Conservation (phyloP, 2,329 filamentous ascomycete genomes). For the Neonectria sp. region DNA sequence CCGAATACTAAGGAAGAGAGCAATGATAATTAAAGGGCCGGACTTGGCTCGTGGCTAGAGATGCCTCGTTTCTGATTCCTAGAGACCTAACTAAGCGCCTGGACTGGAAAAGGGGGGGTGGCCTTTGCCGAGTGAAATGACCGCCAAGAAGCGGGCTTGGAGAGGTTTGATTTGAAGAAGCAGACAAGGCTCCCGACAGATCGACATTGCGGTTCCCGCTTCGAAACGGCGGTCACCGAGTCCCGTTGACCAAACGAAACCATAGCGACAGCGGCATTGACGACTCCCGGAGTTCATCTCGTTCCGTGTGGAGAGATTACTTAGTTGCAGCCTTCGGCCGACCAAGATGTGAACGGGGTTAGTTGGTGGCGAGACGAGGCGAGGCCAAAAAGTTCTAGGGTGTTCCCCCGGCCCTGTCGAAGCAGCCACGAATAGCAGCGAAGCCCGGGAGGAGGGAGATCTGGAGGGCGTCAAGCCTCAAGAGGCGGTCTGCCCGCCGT, state of each 20-base stretch:
- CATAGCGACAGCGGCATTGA: constrained; percentile 12
- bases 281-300: constrained; percentile 5
- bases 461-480: constrained; percentile 6
- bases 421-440: constrained; percentile 30
- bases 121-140: constrained; percentile 30
- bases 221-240: constrained; percentile 27
- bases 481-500: constrained; percentile 11
- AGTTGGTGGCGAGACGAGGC: background rate
- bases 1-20: background rate
- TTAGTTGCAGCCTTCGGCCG: constrained; percentile 1
- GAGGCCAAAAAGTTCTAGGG: constrained; percentile 24
- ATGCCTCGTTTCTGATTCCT: constrained; percentile 11
- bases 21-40: background rate
- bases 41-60: background rate
- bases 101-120: constrained; percentile 32
- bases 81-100: constrained; percentile 33
- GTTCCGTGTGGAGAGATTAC: background rate
- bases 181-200: constrained; percentile 36
- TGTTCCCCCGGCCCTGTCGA: constrained; percentile 19
- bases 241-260: constrained; percentile 26
- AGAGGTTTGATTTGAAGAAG: constrained; percentile 40
- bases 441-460: constrained; percentile 33
- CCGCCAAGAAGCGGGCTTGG: constrained; percentile 38
- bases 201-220: constrained; percentile 39
- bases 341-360: constrained; percentile 12